phyloP scores from a whole-genome alignment of 192 early-diverging fungal genomes.

The Chytriomyces sp. region DNA sequence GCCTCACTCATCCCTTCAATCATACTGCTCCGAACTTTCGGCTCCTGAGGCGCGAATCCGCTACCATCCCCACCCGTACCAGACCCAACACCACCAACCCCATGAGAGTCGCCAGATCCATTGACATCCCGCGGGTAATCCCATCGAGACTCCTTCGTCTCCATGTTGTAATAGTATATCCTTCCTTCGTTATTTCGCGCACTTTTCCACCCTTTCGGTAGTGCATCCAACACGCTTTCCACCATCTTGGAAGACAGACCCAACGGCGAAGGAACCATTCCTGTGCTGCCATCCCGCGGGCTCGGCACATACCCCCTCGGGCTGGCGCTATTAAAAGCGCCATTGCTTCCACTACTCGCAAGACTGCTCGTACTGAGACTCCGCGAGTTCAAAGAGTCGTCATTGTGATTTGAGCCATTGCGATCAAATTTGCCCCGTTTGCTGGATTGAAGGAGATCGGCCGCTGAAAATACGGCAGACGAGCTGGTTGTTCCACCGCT shows the following conservation, averaged over 20 bases:
- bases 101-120: background rate
- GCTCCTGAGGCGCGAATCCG: background rate
- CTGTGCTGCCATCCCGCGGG: too few relatives aligned
- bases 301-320: too few relatives aligned
- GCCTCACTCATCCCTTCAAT: constrained; percentile 31
- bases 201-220: constrained; percentile 39
- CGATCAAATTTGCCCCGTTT: constrained; percentile 8
- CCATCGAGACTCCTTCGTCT: constrained; percentile 32
- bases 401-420: background rate
- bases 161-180: constrained; percentile 41
- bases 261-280: background rate
- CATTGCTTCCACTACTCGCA: constrained; percentile 4
- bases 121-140: constrained; percentile 29
- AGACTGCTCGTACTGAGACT: background rate
- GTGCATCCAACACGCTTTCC: constrained; percentile 24
- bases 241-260: background rate
- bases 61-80: background rate
- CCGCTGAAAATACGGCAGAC: background rate
- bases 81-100: background rate
- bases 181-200: constrained; percentile 34
- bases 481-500: background rate
- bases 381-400: background rate
- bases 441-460: background rate
- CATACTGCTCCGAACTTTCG: constrained; percentile 6
- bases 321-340: background rate